These are phyloP conservation scores for Raphanus raphanistrum DNA, from an alignment of 345 rosid genomes.

Conservation along the genomic window DNA sequence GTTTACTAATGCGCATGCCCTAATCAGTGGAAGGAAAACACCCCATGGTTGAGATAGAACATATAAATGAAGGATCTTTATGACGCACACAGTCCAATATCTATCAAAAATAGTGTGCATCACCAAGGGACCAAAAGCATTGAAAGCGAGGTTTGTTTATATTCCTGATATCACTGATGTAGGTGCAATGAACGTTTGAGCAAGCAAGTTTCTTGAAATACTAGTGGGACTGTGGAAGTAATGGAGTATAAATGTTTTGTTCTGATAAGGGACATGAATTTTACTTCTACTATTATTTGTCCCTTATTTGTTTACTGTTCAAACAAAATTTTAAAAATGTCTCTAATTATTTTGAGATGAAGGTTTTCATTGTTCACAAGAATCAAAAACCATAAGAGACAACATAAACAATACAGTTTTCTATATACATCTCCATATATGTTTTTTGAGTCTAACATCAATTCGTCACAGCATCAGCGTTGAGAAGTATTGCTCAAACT, in stretches of 20 bases:
- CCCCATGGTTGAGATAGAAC: not conserved
- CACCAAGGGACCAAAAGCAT: not conserved
- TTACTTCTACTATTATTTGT: not conserved
- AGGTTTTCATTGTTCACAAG: conserved; percentile 23
- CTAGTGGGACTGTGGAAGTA: not conserved
- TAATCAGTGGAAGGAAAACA: not conserved
- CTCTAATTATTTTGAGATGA: conserved; percentile 8
- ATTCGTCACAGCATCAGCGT: conserved; percentile 61
- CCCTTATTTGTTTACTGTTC: not conserved
- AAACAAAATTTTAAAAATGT: conserved; percentile 7
- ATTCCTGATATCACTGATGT: not conserved
- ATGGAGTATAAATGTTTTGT: not conserved
- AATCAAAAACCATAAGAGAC: conserved; percentile 21
- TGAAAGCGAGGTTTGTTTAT: not conserved
- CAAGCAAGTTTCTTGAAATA: not conserved
- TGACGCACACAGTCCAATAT: not conserved
- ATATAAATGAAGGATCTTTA: not conserved
- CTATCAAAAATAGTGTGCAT: not conserved
- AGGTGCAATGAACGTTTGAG: not conserved
- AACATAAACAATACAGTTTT: conserved; percentile 11
- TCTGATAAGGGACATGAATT: not conserved
- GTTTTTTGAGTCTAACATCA: conserved; percentile 16
- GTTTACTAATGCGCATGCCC: too few relatives aligned
- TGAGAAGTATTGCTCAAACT: conserved; percentile 88
- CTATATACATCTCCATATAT: conserved; percentile 24